Evolutionary conservation across 441 rosid species (phyloP), one percentile per base, ranked within the genome.

Genomic region (Arabidopsis hybrid): DNA sequence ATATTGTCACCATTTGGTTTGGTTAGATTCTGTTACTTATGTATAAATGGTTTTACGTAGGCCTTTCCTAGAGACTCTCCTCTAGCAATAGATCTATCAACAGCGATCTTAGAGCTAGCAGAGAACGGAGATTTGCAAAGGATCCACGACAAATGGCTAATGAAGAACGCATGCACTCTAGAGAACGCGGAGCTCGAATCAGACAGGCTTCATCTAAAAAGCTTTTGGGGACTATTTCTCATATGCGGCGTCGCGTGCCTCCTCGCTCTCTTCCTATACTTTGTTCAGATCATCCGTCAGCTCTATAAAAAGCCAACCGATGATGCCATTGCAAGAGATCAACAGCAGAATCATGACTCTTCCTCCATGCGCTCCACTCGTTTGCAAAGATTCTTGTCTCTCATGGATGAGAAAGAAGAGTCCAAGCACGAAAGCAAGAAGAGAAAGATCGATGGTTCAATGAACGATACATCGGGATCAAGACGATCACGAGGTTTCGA

Each of bases 51-150:
- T 56, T 60, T 69, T 56, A 29, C 60, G 3, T 65, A 91, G 98
- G 97, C 87, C 45, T 93, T 93, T 84, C 96, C 93, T 2, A 87
- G 95, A 65, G 97, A 93, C 84, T 91, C 97, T 69, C 95, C 91
- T 26, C 74, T 91, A 72, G 92, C 98, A 0, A 72, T 88, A 3
- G 97, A 93, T 77, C 69, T 93, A 72, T 93, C 98, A 14, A 87
- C 90, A 21, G 95, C 98, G 39, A 91, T 93, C 76, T 84, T 93
- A 38, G 81, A 71, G 49, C 88, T 93, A 21, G 84, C 96, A 4
- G 98, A 91, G 86, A 91, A 78, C 10, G 98, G 98, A 16, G 97
- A 93, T 80, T 87, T 93, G 39, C 97, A 90, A 77, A 83, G 95
- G 70, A 91, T 93, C 78, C 98, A 91, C 62, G 97, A 91, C 84